Evolutionary conservation across 1,139 yeast species (phyloP), one percentile per base, ranked within the genome.

Genomic region (Candida sp.): DNA sequence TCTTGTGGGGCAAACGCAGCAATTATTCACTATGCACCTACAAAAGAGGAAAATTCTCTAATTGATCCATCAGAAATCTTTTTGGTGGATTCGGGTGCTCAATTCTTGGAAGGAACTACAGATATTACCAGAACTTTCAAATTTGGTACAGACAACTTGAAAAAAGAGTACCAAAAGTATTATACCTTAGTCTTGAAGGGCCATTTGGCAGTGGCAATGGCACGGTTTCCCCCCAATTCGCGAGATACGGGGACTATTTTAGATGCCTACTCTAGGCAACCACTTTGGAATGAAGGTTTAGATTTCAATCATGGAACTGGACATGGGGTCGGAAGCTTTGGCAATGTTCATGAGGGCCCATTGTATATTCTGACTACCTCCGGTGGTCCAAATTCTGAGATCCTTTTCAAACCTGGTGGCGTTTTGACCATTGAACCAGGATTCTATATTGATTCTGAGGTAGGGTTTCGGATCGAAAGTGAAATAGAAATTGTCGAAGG

Each of bases 251-350:
- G 82, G 0, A 60, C 69, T 4, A 64, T 73, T 35, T 66, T 79
- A 35, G 84, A 79, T 51, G 61, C 75, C 0, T 65, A 76, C 43
- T 77, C 82, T 1, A 60, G 84, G 43, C 71, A 69, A 45, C 77
- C 82, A 1, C 63, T 79, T 48, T 75, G 80, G 80, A 71, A 71
- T 47, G 70, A 70, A 43, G 84, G 84, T 0, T 58, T 75, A 39
- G 78, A 73, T 49, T 79, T 70, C 52, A 75, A 73, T 43, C 84
- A 79, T 56, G 84, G 84, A 5, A 73, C 83, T 1, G 84, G 84
- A 0, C 84, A 79, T 55, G 84, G 84, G 1, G 76, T 79, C 4
- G 84, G 82, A 7, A 68, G 78, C 38, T 79, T 73, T 58, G 79
- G 82, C 4, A 67, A 71, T 52, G 84, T 79, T 5, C 84, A 79